Conservation (phyloP, 2,329 filamentous ascomycete genomes). For the Verticillium zaregamsianum region DNA sequence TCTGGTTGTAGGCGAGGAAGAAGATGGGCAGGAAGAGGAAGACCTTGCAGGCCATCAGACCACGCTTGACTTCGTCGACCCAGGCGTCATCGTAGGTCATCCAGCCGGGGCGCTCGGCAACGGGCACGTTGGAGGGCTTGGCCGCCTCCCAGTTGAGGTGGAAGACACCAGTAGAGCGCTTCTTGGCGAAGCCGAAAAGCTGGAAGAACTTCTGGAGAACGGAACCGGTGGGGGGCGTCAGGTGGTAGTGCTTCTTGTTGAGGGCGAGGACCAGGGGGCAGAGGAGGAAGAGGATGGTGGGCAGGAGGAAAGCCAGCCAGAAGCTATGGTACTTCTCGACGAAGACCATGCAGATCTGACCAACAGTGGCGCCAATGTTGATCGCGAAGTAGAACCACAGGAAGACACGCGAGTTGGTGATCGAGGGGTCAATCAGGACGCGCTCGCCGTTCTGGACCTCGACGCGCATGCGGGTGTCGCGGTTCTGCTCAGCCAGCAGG, state of each 20-base stretch:
- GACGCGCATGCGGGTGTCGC: conserved; percentile 53
- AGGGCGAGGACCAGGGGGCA: conserved; percentile 59
- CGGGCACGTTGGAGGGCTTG: conserved; percentile 61
- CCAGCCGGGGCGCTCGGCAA: conserved; percentile 57
- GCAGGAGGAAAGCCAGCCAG: conserved; percentile 67
- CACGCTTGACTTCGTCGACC: conserved; percentile 74
- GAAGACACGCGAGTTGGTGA: conserved; percentile 66
- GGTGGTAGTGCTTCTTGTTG: conserved; percentile 57
- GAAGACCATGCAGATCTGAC: conserved; percentile 65
- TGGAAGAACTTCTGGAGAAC: conserved; percentile 64
- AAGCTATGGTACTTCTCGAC: conserved; percentile 74
- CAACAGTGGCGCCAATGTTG: conserved; percentile 60
- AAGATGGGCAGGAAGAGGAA: conserved; percentile 68
- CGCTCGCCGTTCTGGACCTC: conserved; percentile 54
- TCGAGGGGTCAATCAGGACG: conserved; percentile 63
- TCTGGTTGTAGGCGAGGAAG: conserved; percentile 56
- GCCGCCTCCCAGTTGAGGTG: conserved; percentile 63
- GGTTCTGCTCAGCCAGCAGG: conserved; percentile 67
- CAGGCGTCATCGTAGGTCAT: conserved; percentile 82
- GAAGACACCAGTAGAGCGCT: conserved; percentile 59
- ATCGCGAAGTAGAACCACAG: conserved; percentile 57
- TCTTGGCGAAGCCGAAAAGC: conserved; percentile 57
- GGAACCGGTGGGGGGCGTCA: conserved; percentile 65
- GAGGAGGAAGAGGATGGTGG: conserved; percentile 59
- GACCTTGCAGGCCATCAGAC: conserved; percentile 64